Conservation (phyloP, 148 eudicot genomes). For the Chenopodium album region DNA sequence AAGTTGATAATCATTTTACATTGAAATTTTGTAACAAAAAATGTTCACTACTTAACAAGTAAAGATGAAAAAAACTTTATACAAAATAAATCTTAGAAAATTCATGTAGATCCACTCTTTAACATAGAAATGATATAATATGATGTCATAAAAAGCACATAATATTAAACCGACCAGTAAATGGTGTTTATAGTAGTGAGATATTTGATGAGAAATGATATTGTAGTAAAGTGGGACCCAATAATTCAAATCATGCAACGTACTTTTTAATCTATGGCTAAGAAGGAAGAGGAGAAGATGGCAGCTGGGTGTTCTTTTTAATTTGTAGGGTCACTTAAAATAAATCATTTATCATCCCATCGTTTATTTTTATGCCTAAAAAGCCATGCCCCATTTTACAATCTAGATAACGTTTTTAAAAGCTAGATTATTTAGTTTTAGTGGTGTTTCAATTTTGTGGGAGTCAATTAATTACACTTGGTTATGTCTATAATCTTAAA, state of each 20-base stretch:
- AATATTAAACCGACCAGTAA: too few relatives aligned
- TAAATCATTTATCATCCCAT: background rate
- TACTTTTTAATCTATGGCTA: conserved; percentile 15
- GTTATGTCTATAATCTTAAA: background rate
- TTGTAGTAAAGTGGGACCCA: background rate
- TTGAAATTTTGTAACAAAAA: background rate
- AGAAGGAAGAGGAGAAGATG: conserved; percentile 10
- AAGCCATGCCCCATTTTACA: conserved; percentile 27
- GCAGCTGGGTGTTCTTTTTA: background rate
- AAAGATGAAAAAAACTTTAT: background rate
- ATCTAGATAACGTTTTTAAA: conserved; percentile 29
- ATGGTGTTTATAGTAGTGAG: background rate
- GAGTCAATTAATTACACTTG: background rate
- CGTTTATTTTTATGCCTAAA: conserved; percentile 11
- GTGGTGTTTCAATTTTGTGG: conserved; percentile 20
- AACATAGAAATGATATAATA: too few relatives aligned
- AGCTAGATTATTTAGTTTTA: background rate
- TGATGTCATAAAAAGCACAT: too few relatives aligned
- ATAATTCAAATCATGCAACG: conserved; percentile 26
- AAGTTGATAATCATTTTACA: too few relatives aligned
- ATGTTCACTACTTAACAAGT: background rate
- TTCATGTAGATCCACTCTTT: too few relatives aligned
- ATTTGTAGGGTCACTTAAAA: conserved; percentile 11
- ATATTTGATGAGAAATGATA: conserved; percentile 14
- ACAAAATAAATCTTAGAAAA: background rate